phyloP scores from a whole-genome alignment of 1,139 yeast species.

The Debaryomyces psychrophilus region DNA sequence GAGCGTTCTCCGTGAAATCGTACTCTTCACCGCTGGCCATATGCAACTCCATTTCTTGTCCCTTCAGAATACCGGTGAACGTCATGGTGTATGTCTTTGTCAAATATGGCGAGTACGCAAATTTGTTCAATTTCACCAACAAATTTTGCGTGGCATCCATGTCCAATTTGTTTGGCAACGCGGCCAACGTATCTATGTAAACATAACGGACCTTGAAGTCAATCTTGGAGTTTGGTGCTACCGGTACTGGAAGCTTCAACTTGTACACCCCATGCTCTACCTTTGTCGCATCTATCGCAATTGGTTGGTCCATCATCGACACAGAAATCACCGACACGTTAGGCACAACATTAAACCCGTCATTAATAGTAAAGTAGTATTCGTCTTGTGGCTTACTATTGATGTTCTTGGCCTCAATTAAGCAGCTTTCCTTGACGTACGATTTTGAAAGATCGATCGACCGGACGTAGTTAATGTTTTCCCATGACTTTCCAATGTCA shows the following conservation, averaged over 20 bases:
- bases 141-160: constrained; percentile 68
- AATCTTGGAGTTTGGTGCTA: constrained; percentile 62
- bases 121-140: constrained; percentile 55
- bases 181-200: constrained; percentile 50
- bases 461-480: constrained; percentile 48
- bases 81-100: constrained; percentile 56
- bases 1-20: constrained; percentile 23
- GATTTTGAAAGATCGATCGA: constrained; percentile 66
- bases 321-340: constrained; percentile 54
- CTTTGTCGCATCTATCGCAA: constrained; percentile 34
- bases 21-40: constrained; percentile 22
- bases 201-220: constrained; percentile 58
- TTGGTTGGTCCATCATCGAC: constrained; percentile 33
- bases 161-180: constrained; percentile 65
- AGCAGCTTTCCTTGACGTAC: constrained; percentile 65
- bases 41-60: constrained; percentile 46
- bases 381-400: constrained; percentile 55
- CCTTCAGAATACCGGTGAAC: constrained; percentile 52
- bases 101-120: constrained; percentile 64
- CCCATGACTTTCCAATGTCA: constrained; percentile 37
- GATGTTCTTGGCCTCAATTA: constrained; percentile 61
- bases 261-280: constrained; percentile 39
- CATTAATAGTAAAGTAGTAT: constrained; percentile 59
- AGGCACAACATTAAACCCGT: constrained; percentile 44
- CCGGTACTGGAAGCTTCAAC: constrained; percentile 61